Conservation (phyloP, 768 basidiomycete species). For the Trametes elegans region DNA sequence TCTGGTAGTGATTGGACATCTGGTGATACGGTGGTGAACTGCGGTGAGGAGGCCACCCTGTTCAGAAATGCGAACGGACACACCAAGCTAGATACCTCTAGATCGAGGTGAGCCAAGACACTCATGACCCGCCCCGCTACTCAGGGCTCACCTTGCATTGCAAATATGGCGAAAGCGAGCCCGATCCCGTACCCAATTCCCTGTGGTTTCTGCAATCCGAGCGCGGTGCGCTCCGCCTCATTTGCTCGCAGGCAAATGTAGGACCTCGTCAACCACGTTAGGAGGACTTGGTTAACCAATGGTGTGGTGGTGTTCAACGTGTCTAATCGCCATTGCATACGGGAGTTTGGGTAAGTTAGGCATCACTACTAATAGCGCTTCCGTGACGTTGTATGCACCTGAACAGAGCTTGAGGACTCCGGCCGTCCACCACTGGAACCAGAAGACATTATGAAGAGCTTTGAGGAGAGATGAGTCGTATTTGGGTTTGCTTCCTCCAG, state of each 20-base stretch:
- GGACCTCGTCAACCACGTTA: conserved; percentile 56
- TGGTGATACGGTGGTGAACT: neutral
- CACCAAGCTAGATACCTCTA: conserved; percentile 36
- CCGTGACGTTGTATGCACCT: conserved; percentile 26
- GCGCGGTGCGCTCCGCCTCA: conserved; percentile 36
- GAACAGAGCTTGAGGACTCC: conserved; percentile 47
- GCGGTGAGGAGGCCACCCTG: neutral
- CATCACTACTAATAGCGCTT: no score
- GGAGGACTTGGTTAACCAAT: conserved; percentile 54
- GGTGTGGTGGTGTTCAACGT: conserved; percentile 54
- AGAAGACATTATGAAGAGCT: conserved; percentile 48
- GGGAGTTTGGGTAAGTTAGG: neutral
- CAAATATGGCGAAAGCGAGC: conserved; percentile 53
- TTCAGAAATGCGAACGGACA: neutral
- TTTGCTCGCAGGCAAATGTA: conserved; percentile 41
- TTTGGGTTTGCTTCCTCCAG: conserved; percentile 18
- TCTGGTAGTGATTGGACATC: conserved; percentile 44
- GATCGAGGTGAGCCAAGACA: conserved; percentile 5
- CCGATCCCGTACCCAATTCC: conserved; percentile 64
- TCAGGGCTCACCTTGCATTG: conserved; percentile 58
- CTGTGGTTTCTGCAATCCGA: conserved; percentile 37
- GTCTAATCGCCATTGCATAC: conserved; percentile 26
- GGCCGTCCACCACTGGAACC: conserved; percentile 44
- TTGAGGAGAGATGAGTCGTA: conserved; percentile 51
- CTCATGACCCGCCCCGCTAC: no score